Conservation (phyloP, 371 early-diverging fungal genomes). For the Lichtheimia corymbifera region DNA sequence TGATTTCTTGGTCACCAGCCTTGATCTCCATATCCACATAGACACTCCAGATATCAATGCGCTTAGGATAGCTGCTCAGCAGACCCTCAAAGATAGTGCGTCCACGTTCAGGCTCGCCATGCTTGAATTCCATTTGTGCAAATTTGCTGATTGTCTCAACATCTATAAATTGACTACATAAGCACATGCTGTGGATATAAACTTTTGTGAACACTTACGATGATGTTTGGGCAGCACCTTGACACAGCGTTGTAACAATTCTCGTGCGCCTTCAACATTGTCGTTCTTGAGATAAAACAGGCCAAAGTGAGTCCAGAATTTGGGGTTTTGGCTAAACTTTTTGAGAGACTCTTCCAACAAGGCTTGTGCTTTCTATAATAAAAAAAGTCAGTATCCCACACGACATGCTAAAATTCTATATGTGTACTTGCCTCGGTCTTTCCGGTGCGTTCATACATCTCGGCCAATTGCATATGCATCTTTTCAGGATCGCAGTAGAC, state of each 20-base stretch:
- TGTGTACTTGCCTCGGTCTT: slow-evolving; percentile 60
- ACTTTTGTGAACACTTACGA: slow-evolving; percentile 48
- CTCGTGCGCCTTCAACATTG: slow-evolving; percentile 76
- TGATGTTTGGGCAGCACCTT: slow-evolving; percentile 88
- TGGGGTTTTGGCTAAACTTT: slow-evolving; percentile 84
- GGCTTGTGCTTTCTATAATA: slow-evolving; percentile 60
- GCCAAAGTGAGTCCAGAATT: slow-evolving; percentile 89
- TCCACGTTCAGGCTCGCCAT: slow-evolving; percentile 92
- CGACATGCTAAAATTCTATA: background rate
- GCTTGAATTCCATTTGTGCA: slow-evolving; percentile 93
- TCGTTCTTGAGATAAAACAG: slow-evolving; percentile 73
- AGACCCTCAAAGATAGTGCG: slow-evolving; percentile 96
- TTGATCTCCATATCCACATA: slow-evolving; percentile 95
- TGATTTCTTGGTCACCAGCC: slow-evolving; percentile 63
- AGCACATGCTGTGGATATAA: slow-evolving; percentile 2
- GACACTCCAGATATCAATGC: slow-evolving; percentile 93
- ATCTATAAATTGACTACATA: slow-evolving; percentile 15
- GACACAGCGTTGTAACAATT: slow-evolving; percentile 76
- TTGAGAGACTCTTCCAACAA: slow-evolving; percentile 76
- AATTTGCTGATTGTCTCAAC: slow-evolving; percentile 85
- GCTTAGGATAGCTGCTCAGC: slow-evolving; percentile 88
- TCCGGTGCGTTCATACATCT: slow-evolving; percentile 85
- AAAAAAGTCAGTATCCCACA: slow-evolving; percentile 11
- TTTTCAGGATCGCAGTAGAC: slow-evolving; percentile 85
- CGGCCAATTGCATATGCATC: slow-evolving; percentile 81